phyloP scores from a whole-genome alignment of 805 yeast species.

The Suhomyces tanzawaensis region DNA sequence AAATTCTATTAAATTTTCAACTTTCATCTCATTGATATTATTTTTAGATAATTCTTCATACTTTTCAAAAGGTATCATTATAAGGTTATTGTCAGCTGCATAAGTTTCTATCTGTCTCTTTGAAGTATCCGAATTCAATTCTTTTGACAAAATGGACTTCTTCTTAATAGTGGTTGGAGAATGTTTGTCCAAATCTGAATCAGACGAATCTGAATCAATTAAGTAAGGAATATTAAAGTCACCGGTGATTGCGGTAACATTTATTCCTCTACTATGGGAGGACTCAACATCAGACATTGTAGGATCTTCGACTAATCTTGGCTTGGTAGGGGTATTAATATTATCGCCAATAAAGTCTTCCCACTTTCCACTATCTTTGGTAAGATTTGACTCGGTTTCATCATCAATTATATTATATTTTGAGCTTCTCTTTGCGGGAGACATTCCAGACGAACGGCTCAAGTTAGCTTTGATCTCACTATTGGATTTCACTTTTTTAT shows the following conservation, averaged over 20 bases:
- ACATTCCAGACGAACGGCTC: conserved; percentile 23
- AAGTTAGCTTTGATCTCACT: conserved; percentile 12
- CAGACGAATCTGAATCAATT: conserved; percentile 29
- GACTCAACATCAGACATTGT: conserved; percentile 13
- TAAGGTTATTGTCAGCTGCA: conserved; percentile 32
- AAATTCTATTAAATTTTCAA: conserved; percentile 22
- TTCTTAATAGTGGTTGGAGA: conserved; percentile 4
- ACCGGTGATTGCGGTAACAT: conserved; percentile 14
- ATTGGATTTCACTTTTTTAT: conserved; percentile 15
- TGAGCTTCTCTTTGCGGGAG: conserved; percentile 39
- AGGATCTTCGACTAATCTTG: conserved; percentile 16
- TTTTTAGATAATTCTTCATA: conserved; percentile 28
- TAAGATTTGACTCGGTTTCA: conserved; percentile 14
- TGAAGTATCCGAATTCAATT: conserved; percentile 11
- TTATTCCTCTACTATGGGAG: conserved; percentile 11
- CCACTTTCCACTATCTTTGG: conserved; percentile 29
- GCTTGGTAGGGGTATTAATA: conserved; percentile 21
- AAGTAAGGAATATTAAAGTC: conserved; percentile 24
- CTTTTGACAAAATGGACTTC: conserved; percentile 15
- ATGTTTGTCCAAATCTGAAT: conserved; percentile 14
- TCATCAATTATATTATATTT: conserved; percentile 30
- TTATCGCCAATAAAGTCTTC: conserved; percentile 38
- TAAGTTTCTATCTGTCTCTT: conserved; percentile 31
- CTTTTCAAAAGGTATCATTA: conserved; percentile 29
- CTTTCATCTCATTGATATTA: conserved; percentile 20